phyloP scores from a whole-genome alignment of 1,139 yeast species.

The Saccharomyces hybrid region DNA sequence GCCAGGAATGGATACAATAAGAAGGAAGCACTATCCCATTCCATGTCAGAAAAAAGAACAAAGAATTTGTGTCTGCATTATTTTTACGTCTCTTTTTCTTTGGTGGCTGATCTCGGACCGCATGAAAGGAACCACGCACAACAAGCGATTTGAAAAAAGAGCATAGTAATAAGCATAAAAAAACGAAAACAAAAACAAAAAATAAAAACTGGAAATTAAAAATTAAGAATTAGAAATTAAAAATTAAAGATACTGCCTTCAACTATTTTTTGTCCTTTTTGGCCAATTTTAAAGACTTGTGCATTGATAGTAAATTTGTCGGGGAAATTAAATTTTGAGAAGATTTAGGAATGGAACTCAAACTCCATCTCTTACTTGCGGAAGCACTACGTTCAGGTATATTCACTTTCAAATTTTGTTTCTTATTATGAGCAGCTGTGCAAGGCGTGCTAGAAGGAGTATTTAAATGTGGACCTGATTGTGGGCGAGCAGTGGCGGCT shows the following conservation, averaged over 20 bases:
- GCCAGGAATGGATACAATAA: not conserved
- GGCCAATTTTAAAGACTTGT: constrained; percentile 15
- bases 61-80: not conserved
- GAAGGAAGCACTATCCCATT: not conserved
- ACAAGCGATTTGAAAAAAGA: too few relatives aligned
- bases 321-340: constrained; percentile 16
- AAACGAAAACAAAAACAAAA: too few relatives aligned
- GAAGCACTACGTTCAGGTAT: not conserved
- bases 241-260: too few relatives aligned
- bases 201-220: too few relatives aligned
- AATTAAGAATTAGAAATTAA: not conserved
- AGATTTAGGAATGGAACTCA: constrained; percentile 15
- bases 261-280: constrained; percentile 6
- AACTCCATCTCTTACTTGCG: constrained; percentile 10
- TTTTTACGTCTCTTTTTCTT: not conserved
- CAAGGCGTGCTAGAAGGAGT: not conserved
- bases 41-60: not conserved
- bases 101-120: not conserved
- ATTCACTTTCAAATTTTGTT: not conserved
- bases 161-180: too few relatives aligned
- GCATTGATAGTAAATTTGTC: constrained; percentile 11
- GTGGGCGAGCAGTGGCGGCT: not conserved
- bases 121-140: not conserved
- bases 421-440: not conserved
- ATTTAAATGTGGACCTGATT: not conserved